phyloP scores from a whole-genome alignment of 352 stramenopile genomes.

The Pythium volutum region DNA sequence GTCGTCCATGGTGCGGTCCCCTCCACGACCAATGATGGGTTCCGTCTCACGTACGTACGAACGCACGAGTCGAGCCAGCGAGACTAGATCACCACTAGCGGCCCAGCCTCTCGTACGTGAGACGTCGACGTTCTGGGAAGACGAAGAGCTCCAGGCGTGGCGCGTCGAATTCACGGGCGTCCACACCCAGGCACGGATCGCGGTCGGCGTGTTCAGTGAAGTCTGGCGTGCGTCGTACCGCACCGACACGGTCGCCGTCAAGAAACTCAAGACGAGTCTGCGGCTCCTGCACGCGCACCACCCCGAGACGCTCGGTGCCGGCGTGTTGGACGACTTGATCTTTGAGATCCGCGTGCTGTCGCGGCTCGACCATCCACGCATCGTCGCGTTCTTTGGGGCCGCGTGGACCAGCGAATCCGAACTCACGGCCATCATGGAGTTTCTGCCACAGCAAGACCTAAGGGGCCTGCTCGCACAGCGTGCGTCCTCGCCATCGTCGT shows the following conservation, averaged over 20 bases:
- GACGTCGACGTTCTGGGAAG: conserved; percentile 27
- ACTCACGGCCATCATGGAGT: conserved; percentile 43
- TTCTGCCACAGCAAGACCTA: conserved; percentile 41
- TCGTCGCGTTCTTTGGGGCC: conserved; percentile 49
- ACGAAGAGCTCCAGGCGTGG: conserved; percentile 40
- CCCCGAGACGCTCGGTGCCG: conserved; percentile 24
- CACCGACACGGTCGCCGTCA: conserved; percentile 37
- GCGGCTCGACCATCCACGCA: conserved; percentile 44
- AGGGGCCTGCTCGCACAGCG: conserved; percentile 21
- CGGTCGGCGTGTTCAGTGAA: conserved; percentile 32
- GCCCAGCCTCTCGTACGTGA: too few species aligned
- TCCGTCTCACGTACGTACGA: not conserved
- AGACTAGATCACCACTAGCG: too few species aligned
- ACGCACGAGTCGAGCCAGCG: too few species aligned
- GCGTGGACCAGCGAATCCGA: conserved; percentile 37
- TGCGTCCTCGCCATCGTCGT: not conserved
- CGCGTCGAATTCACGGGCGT: conserved; percentile 35
- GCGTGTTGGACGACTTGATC: conserved; percentile 41
- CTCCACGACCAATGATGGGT: not conserved
- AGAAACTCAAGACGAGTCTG: conserved; percentile 32
- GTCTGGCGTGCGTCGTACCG: conserved; percentile 43
- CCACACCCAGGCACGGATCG: conserved; percentile 25
- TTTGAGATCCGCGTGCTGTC: conserved; percentile 50
- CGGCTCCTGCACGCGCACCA: conserved; percentile 25
- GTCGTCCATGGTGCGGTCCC: not conserved